Conservation (phyloP, 1,284 basidiomycete genomes). For the Moniliophthora roreri region DNA sequence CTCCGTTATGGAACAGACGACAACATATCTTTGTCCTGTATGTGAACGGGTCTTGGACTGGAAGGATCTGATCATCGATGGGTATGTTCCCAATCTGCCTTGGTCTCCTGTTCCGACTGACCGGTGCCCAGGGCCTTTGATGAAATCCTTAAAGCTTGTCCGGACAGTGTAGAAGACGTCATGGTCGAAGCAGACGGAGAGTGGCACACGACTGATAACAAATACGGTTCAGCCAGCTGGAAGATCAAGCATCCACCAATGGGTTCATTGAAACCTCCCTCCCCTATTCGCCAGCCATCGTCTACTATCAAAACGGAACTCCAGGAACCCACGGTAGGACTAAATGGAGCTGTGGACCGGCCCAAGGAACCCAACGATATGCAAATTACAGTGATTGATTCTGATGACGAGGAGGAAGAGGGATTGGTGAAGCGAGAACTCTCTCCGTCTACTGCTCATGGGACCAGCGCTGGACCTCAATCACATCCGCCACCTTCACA, state of each 20-base stretch:
- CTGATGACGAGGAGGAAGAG: constrained; percentile 77
- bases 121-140: constrained; percentile 65
- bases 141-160: constrained; percentile 74
- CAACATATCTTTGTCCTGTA: constrained; percentile 95
- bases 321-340: constrained; percentile 13
- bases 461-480: constrained; percentile 29
- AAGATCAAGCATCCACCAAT: constrained; percentile 48
- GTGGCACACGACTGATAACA: constrained; percentile 92
- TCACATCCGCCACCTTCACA: constrained; percentile 22
- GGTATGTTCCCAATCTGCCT: constrained; percentile 49
- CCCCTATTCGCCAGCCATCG: constrained; percentile 24
- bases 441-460: constrained; percentile 54
- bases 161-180: constrained; percentile 86
- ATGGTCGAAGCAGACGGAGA: constrained; percentile 92
- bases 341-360: constrained; percentile 33
- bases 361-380: constrained; percentile 31
- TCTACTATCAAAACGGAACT: constrained; percentile 28
- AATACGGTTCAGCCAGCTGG: constrained; percentile 77
- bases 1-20: constrained; percentile 94
- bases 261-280: constrained; percentile 22
- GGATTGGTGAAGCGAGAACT: constrained; percentile 71
- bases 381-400: constrained; percentile 65
- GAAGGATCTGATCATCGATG: constrained; percentile 89
- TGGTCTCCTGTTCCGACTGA: constrained; percentile 8
- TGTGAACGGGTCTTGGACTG: constrained; percentile 81